Base-by-base conservation (phyloP, 2,329 filamentous ascomycete species). In the Plenodomus lindquistii region DNA sequence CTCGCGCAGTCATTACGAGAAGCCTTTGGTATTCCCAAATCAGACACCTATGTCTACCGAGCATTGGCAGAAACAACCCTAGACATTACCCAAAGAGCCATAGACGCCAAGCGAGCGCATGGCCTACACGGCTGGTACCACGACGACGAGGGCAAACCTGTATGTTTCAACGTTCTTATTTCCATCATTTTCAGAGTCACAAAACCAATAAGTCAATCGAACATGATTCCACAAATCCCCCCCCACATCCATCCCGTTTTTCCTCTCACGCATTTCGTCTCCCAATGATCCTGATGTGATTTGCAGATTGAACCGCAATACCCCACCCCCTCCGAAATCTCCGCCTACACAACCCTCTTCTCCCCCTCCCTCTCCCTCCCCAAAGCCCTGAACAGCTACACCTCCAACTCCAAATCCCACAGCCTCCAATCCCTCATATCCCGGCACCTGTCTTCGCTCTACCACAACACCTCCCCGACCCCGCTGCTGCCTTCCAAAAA, bases 261-360 rank as follows among this genome's bases (percentile, higher is more conserved):
- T 11, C 19, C 18, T n/a, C n/a, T n/a, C n/a, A n/a, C n/a, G n/a
- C n/a, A n/a, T n/a, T n/a, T n/a, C n/a, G n/a, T n/a, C n/a, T n/a
- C n/a, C n/a, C n/a, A n/a, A n/a, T n/a, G n/a, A n/a, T n/a, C n/a
- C n/a, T n/a, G n/a, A n/a, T n/a, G n/a, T n/a, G n/a, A n/a, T n/a
- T n/a, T n/a, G 15, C 44, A 69, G 54, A 44, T 48, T 21, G 46
- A 59, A 2, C 63, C 60, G 2, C 52, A 58, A 1, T 47, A 65
- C 38, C 65, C 65, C 7, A 52, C 57, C 0, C 37, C 46, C 7
- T 58, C 78, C 44, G 88, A 91, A 60, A 80, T 87, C 47, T 77
- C 80, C 37, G 82, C 86, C 16, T 91, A 91, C 74, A 80, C 83
- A 31, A 75, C 81, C 40, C 78, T 91, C 62, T 91, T 90, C 75